Percentiles rank a stretch among this genome's conserved stretches.
Conservation (phyloP, 345 rosid genomes). For the Conringia planisiliqua region DNA sequence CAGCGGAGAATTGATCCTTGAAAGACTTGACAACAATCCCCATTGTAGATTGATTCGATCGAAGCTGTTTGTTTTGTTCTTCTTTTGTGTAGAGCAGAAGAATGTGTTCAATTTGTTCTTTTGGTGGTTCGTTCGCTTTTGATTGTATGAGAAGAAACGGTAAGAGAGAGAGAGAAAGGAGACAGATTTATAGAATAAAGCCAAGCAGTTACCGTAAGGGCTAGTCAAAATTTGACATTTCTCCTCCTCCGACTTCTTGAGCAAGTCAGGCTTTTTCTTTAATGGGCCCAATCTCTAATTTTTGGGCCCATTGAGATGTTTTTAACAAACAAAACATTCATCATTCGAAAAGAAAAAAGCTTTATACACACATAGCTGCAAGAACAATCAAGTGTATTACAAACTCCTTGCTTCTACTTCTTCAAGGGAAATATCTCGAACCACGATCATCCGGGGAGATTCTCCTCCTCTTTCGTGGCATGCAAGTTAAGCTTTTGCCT, state of each 20-base stretch:
- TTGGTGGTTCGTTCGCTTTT: constrained; percentile 6
- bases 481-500: constrained; percentile 24
- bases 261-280: background rate
- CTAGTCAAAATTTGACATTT: background rate
- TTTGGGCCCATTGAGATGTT: background rate
- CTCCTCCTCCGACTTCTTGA: background rate
- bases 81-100: background rate
- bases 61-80: background rate
- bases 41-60: constrained; percentile 8
- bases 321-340: background rate
- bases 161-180: background rate
- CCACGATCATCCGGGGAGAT: constrained; percentile 17
- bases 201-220: background rate
- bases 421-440: background rate
- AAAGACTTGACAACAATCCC: constrained; percentile 33
- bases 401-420: background rate
- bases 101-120: constrained; percentile 18
- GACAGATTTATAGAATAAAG: constrained; percentile 4
- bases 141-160: constrained; percentile 23
- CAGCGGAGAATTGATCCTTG: constrained; percentile 36
- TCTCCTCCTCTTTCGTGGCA: constrained; percentile 16
- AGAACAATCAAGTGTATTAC: constrained; percentile 31
- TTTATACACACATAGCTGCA: constrained; percentile 29
- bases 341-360: background rate
- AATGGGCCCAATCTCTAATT: background rate